phyloP scores from a whole-genome alignment of 73 alveolate species.

The Paramecium tetraurelia region DNA sequence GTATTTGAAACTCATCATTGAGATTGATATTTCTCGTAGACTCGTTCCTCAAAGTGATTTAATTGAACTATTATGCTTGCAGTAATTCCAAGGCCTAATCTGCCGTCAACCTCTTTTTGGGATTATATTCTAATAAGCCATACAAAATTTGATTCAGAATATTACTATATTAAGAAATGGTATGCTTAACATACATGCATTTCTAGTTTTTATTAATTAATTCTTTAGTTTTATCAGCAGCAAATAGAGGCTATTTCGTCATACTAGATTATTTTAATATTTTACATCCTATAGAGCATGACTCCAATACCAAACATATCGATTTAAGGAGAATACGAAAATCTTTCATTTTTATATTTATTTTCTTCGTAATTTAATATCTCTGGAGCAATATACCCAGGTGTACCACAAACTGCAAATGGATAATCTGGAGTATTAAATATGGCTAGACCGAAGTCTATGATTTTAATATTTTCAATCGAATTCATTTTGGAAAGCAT shows the following conservation, averaged over 20 bases:
- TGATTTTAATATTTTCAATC: constrained; percentile 82
- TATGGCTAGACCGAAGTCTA: constrained; percentile 90
- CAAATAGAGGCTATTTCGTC: not conserved
- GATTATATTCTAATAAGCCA: not conserved
- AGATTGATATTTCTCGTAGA: not conserved
- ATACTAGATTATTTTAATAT: not conserved
- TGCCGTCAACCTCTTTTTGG: not conserved
- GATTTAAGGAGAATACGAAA: not conserved
- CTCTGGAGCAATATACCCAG: constrained; percentile 93
- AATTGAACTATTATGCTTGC: not conserved
- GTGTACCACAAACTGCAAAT: constrained; percentile 95
- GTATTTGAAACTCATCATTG: not conserved
- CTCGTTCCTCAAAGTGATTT: not conserved
- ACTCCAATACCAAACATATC: constrained; percentile 37
- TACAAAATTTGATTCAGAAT: not conserved
- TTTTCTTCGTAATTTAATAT: not conserved
- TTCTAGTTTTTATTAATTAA: not conserved
- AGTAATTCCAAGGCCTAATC: not conserved
- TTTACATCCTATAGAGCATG: not conserved
- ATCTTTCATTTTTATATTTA: not conserved
- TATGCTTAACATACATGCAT: not conserved
- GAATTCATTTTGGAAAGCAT: constrained; percentile 79
- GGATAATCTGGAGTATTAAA: constrained; percentile 83
- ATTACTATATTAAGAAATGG: not conserved
- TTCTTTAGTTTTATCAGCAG: constrained; percentile 20